Conservation (phyloP, 805 yeast species). For the Kluyveromyces nonfermentans region DNA sequence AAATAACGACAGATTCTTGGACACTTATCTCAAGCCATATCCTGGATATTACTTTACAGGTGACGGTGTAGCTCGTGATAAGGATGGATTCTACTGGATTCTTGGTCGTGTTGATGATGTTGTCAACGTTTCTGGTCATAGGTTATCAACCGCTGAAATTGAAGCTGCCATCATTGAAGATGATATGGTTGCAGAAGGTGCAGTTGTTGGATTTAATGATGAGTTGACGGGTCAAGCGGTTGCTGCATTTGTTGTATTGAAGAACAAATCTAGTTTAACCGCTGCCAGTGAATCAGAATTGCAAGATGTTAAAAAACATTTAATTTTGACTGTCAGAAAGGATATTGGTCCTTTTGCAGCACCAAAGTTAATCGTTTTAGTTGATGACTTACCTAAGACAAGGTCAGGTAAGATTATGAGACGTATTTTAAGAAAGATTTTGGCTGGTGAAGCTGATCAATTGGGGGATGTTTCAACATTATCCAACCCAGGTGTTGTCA, state of each 20-base stretch:
- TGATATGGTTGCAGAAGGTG: slow-evolving; percentile 61
- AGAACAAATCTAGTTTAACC: slow-evolving; percentile 35
- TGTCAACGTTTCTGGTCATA: slow-evolving; percentile 79
- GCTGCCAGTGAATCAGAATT: slow-evolving; percentile 36
- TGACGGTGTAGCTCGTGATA: slow-evolving; percentile 82
- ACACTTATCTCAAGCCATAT: slow-evolving; percentile 75
- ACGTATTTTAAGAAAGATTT: slow-evolving; percentile 69
- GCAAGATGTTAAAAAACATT: slow-evolving; percentile 47
- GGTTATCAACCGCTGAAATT: slow-evolving; percentile 82
- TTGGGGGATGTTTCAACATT: slow-evolving; percentile 72
- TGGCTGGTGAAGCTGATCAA: slow-evolving; percentile 70
- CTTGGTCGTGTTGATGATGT: slow-evolving; percentile 84
- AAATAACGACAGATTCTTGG: slow-evolving; percentile 64
- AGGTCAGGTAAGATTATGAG: slow-evolving; percentile 85
- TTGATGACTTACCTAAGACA: slow-evolving; percentile 74
- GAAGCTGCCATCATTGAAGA: slow-evolving; percentile 77
- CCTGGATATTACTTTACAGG: slow-evolving; percentile 80
- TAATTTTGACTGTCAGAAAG: slow-evolving; percentile 60
- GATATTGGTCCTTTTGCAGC: slow-evolving; percentile 86
- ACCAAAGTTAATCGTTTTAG: slow-evolving; percentile 64
- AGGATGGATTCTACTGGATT: slow-evolving; percentile 79
- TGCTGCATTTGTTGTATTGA: slow-evolving; percentile 70
- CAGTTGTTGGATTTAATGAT: slow-evolving; percentile 76
- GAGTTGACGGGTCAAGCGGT: slow-evolving; percentile 84
- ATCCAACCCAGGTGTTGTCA: slow-evolving; percentile 67